Evolutionary conservation across 2,329 filamentous ascomycete species (phyloP).

Genomic region (Davidsoniella australis): DNA sequence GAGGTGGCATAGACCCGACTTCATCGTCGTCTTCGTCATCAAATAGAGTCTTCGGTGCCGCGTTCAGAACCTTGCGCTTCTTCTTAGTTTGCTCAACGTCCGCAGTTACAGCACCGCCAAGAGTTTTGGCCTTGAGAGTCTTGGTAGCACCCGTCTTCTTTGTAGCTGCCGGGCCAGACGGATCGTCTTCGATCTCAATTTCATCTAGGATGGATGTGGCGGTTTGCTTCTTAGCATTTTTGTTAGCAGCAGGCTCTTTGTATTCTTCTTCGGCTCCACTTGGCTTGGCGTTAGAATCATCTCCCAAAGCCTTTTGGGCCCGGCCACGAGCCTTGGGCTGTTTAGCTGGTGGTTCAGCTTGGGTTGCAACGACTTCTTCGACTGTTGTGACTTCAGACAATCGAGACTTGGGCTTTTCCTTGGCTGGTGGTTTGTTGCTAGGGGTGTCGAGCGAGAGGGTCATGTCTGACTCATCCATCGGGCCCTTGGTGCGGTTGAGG

Average conservation of each 20-base stretch:
- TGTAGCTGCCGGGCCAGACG: not conserved
- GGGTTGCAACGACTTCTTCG: not conserved
- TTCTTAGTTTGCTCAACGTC: constrained; percentile 38
- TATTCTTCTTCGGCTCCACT: not conserved
- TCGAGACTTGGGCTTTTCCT: constrained; percentile 9
- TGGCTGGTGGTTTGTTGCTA: constrained; percentile 9
- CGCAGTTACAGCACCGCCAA: not conserved
- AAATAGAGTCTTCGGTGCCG: constrained; percentile 39
- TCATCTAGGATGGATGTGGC: not conserved
- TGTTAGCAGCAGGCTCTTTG: not conserved
- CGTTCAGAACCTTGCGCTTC: constrained; percentile 51
- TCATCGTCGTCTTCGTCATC: constrained; percentile 41
- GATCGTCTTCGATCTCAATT: constrained; percentile 9
- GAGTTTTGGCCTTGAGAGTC: constrained; percentile 11
- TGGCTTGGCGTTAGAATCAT: not conserved
- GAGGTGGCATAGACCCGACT: not conserved
- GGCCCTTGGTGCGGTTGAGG: constrained; percentile 52
- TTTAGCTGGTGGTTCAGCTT: not conserved
- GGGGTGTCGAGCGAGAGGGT: constrained; percentile 5
- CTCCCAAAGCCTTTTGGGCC: constrained; percentile 10
- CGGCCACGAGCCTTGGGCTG: constrained; percentile 6
- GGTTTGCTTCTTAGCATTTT: constrained; percentile 1
- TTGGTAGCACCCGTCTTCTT: constrained; percentile 5
- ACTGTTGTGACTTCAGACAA: constrained; percentile 8
- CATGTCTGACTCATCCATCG: constrained; percentile 20